Percentiles rank a stretch among this genome's conserved stretches.
Conservation (phyloP, 2,329 filamentous ascomycete species). For the Atkinsonella texensis region DNA sequence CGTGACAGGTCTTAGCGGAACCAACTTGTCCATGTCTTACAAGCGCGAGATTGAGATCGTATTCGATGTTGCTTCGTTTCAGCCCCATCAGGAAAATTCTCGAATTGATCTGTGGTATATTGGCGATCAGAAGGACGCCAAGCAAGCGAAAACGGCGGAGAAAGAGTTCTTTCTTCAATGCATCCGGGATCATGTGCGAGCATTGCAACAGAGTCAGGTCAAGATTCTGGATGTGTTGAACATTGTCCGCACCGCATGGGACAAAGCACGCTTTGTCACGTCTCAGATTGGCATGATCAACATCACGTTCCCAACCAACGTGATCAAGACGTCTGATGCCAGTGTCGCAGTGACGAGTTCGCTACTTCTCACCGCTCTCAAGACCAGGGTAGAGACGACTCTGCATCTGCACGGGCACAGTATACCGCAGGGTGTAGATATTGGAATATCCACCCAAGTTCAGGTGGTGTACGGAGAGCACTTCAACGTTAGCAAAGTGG, state of each 20-base stretch:
- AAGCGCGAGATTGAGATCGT: conserved; percentile 59
- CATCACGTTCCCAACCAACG: conserved; percentile 51
- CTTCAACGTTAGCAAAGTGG: conserved; percentile 64
- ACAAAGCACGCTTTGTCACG: conserved; percentile 46
- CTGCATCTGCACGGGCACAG: conserved; percentile 41
- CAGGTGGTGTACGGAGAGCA: conserved; percentile 65
- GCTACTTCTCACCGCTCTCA: conserved; percentile 50
- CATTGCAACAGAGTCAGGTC: conserved; percentile 45
- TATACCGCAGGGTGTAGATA: conserved; percentile 36
- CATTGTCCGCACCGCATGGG: conserved; percentile 53
- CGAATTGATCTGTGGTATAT: conserved; percentile 62
- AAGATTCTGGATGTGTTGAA: conserved; percentile 44
- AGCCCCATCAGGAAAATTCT: conserved; percentile 30
- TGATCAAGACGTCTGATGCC: conserved; percentile 52
- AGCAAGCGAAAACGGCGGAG: conserved; percentile 47
- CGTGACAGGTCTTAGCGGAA: conserved; percentile 51
- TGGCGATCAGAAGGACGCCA: conserved; percentile 41
- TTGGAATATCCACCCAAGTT: conserved; percentile 42
- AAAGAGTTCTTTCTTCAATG: conserved; percentile 66
- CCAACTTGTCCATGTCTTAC: conserved; percentile 62
- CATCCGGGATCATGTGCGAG: conserved; percentile 55
- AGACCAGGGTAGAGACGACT: conserved; percentile 55
- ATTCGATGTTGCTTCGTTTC: conserved; percentile 55
- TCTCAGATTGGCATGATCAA: conserved; percentile 50
- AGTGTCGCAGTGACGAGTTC: conserved; percentile 48